phyloP scores from a whole-genome alignment of 768 basidiomycete genomes.

The Serendipita sp. region DNA sequence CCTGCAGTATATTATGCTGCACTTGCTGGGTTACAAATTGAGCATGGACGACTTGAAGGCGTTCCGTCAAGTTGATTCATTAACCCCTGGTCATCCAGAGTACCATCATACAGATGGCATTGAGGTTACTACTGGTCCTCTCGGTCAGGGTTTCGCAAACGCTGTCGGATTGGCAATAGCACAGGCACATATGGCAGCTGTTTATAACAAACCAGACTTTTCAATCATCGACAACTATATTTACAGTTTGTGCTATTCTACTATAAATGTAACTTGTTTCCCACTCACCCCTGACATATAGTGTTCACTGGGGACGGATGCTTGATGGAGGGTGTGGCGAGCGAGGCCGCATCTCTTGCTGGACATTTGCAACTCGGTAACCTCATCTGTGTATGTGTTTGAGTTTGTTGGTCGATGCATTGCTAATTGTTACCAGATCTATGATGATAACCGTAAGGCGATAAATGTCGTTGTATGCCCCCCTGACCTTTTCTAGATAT shows the following conservation, averaged over 20 bases:
- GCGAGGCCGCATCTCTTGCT: constrained; percentile 81
- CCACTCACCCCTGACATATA: constrained; percentile 18
- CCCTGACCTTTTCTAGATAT: constrained; percentile 41
- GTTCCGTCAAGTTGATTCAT: constrained; percentile 81
- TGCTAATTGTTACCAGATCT: constrained; percentile 39
- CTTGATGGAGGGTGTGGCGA: constrained; percentile 92
- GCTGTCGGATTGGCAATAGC: constrained; percentile 89
- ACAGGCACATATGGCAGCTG: constrained; percentile 77
- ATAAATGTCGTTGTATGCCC: neutral
- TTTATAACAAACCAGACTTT: constrained; percentile 77
- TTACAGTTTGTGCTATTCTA: constrained; percentile 40
- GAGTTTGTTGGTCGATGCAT: constrained; percentile 11
- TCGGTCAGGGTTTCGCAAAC: constrained; percentile 89
- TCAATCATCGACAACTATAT: constrained; percentile 74
- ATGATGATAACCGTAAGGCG: constrained; percentile 84
- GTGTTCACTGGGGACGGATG: constrained; percentile 92
- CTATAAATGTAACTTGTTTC: constrained; percentile 2
- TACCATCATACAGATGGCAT: constrained; percentile 54
- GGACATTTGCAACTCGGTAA: constrained; percentile 90
- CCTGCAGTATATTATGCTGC: constrained; percentile 82
- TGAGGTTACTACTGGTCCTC: constrained; percentile 90
- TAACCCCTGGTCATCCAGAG: constrained; percentile 92
- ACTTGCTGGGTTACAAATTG: constrained; percentile 83
- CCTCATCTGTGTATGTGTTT: constrained; percentile 61
- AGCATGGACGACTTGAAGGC: constrained; percentile 82